A percentile compares a stretch with the other conserved stretches of the same genome.
phyloP scores from a whole-genome alignment of 108 stramenopile genomes.

The Aurantiochytrium sp. region DNA sequence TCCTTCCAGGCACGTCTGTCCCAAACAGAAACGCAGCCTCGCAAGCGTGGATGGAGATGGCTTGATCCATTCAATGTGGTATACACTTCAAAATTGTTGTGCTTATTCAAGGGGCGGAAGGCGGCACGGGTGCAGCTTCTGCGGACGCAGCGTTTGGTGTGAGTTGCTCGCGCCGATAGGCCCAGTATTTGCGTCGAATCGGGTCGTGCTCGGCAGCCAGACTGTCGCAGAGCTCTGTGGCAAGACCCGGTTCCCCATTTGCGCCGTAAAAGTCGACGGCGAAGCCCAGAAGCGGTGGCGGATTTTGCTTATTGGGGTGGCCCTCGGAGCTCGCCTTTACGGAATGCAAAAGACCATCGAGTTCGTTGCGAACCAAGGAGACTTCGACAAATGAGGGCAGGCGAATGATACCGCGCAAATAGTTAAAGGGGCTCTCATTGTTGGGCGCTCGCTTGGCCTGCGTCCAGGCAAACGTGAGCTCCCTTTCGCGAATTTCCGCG shows the following conservation, averaged over 20 bases:
- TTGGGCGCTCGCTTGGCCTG: slow-evolving; percentile 22
- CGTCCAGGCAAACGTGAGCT: slow-evolving; percentile 31
- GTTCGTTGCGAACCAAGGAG: background rate
- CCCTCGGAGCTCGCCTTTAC: background rate
- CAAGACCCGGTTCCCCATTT: background rate
- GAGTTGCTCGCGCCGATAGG: background rate
- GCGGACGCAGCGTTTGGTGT: too few relatives aligned
- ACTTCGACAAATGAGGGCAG: background rate
- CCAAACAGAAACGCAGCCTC: too few relatives aligned
- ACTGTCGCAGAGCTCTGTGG: background rate
- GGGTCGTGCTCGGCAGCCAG: background rate
- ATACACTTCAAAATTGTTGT: too few relatives aligned
- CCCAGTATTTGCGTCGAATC: background rate
- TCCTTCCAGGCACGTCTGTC: too few relatives aligned
- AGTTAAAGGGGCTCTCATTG: slow-evolving; percentile 50
- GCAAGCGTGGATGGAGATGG: too few relatives aligned
- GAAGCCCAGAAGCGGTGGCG: background rate
- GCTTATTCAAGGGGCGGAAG: too few relatives aligned
- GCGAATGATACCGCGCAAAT: slow-evolving; percentile 31
- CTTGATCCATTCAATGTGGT: too few relatives aligned
- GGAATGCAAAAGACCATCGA: background rate
- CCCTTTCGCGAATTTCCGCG: slow-evolving; percentile 6
- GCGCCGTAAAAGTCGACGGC: background rate
- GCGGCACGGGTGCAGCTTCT: too few relatives aligned
- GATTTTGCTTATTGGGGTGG: background rate